These are phyloP conservation scores for Cyclanthera cordifolia DNA, from an alignment of 306 rosid genomes.

Conservation along the genomic window DNA sequence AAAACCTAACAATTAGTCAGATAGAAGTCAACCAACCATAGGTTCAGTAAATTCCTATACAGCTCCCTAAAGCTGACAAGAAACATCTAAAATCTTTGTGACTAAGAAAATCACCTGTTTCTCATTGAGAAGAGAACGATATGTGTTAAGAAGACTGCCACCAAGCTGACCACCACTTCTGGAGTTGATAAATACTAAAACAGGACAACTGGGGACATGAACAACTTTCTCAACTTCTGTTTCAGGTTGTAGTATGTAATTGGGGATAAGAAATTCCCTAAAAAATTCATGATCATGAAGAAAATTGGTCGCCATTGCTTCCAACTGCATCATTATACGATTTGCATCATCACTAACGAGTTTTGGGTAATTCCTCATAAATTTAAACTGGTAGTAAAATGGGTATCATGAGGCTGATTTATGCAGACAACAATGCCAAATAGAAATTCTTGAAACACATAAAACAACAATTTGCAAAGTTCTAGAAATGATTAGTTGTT, in stretches of 20 bases:
- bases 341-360: no score
- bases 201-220: slow-evolving; percentile 48
- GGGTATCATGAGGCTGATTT: background rate
- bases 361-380: background rate
- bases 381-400: background rate
- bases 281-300: slow-evolving; percentile 18
- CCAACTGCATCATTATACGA: slow-evolving; percentile 16
- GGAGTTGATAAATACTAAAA: slow-evolving; percentile 70
- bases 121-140: slow-evolving; percentile 40
- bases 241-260: slow-evolving; percentile 46
- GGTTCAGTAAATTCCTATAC: background rate
- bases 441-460: background rate
- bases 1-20: slow-evolving; percentile 42
- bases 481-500: background rate
- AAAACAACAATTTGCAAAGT: background rate
- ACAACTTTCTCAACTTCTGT: slow-evolving; percentile 18
- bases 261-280: slow-evolving; percentile 51
- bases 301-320: slow-evolving; percentile 33
- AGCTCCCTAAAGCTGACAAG: background rate
- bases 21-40: slow-evolving; percentile 17
- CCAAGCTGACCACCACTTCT: slow-evolving; percentile 99
- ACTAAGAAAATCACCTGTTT: slow-evolving; percentile 39
- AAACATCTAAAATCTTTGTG: background rate
- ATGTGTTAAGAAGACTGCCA: slow-evolving; percentile 56
- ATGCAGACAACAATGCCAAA: background rate